A percentile compares a stretch with the other conserved stretches of the same genome.
Conservation (phyloP, 1,284 basidiomycete species). For the Anthracocystis panici-leucophaei region DNA sequence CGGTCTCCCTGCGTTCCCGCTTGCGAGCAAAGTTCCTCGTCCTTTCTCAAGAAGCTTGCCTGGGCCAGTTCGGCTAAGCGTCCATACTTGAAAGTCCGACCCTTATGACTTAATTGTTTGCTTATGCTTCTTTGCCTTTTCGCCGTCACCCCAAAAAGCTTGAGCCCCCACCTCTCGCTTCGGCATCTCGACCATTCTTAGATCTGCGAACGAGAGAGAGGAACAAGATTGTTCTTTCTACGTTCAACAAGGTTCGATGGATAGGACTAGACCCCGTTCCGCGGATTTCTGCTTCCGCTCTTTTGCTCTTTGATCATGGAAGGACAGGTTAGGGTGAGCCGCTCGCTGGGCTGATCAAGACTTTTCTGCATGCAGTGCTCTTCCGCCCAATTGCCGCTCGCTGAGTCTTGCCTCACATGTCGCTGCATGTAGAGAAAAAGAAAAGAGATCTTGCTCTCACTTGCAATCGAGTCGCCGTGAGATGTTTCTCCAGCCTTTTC, state of each 20-base stretch:
- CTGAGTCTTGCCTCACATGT: constrained; percentile 1
- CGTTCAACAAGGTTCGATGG: constrained; percentile 18
- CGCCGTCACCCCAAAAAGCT: constrained; percentile 3
- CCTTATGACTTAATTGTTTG: constrained; percentile 3
- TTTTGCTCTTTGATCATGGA: neutral
- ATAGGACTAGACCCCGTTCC: constrained; percentile 1
- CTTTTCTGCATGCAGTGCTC: constrained; percentile 1
- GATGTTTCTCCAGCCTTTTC: constrained; percentile 35
- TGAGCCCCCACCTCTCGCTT: neutral
- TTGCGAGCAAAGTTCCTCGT: constrained; percentile 27
- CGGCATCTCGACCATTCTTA: constrained; percentile 11
- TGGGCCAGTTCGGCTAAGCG: constrained; percentile 29
- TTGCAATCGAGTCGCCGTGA: constrained; percentile 44
- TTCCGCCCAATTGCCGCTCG: constrained; percentile 8
- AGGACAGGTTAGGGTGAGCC: neutral
- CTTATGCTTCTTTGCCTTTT: neutral
- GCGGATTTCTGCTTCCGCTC: neutral
- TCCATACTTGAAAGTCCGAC: constrained; percentile 17
- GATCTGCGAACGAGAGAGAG: neutral
- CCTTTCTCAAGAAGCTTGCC: constrained; percentile 17
- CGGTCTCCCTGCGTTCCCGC: neutral
- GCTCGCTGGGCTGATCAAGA: neutral
- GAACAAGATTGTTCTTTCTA: constrained; percentile 3
- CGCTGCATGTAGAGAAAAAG: constrained; percentile 16
- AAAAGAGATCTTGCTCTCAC: neutral